Evolutionary conservation across 2,329 filamentous ascomycete species (phyloP), one percentile per base, ranked within the genome.

Genomic region (Sporothrix euskadiensis): DNA sequence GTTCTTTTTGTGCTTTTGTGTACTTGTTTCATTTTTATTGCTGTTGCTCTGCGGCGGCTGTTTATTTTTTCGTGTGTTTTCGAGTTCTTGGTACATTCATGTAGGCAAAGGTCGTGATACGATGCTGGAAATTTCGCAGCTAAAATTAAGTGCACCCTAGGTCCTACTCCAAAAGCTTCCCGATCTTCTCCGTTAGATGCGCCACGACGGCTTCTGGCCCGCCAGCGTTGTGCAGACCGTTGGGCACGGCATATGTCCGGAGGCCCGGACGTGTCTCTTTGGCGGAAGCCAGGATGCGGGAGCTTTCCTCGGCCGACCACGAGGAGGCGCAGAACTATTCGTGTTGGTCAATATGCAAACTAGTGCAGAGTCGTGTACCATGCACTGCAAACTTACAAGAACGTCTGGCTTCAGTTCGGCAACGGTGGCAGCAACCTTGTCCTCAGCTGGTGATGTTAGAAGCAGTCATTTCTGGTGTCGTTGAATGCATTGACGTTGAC

Each of bases 311-410:
- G 19, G 73, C 19, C 6, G 73, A 44, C 73, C 73, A 74, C 19
- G 73, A 74, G 39, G 73, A 74, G 4, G 73, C 73, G 32, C 73
- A 74, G 26, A 74, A 71, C 69, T 73, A 8, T 4, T 9, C 3
- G 52, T 61, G 4, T 1, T 39, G 30, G 3, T 63, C 22, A 61
- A 35, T 10, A 61, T 61, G 26, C 6, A 30, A 56, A 3, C 14
- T 19, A 49, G 16, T 49, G 47, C 19, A 49, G 35, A 35, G 49
- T 22, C 49, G 22, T 5, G 16, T 6, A 52, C 35, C 35, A 19
- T 9, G 5, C 44, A 19, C 44, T 8, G 4, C 44, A 52, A 47
- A 57, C 69, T 39, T 41, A 72, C 73, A 14, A 74, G 49, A 19
- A 74, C 26, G 19, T 74, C 57, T 1, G 73, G 73, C 66, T 74